Conservation (phyloP, 2,329 filamentous ascomycete species). For the Mollisiaceae sp. region DNA sequence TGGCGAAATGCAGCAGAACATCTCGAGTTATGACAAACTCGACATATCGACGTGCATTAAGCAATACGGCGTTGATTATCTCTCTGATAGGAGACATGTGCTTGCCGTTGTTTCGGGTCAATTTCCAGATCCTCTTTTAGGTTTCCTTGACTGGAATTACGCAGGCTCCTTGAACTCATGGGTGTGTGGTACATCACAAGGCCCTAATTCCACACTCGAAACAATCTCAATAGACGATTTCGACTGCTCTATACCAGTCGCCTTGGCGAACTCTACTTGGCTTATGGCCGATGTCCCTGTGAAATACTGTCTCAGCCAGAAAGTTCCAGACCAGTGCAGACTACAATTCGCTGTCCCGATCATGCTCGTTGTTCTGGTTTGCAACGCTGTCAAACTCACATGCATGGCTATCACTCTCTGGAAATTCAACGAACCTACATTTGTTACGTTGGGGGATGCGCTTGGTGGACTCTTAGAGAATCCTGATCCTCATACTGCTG, state of each 20-base stretch:
- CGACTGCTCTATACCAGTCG: conserved; percentile 25
- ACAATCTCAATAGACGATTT: conserved; percentile 27
- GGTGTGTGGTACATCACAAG: conserved; percentile 26
- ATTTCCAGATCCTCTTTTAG: conserved; percentile 23
- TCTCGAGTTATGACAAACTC: conserved; percentile 24
- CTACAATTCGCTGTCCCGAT: conserved; percentile 30
- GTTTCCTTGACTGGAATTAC: conserved; percentile 29
- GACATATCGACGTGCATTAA: conserved; percentile 25
- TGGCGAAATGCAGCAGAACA: conserved; percentile 27
- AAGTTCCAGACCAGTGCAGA: conserved; percentile 27
- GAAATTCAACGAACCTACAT: conserved; percentile 26
- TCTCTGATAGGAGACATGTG: conserved; percentile 24
- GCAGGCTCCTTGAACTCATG: conserved; percentile 23
- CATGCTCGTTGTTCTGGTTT: conserved; percentile 28
- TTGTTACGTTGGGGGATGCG: conserved; percentile 29
- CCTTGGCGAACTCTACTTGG: conserved; percentile 19
- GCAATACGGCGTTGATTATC: conserved; percentile 28
- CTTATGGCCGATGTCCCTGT: conserved; percentile 24
- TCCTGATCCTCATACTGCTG: conserved; percentile 26
- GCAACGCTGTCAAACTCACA: conserved; percentile 27
- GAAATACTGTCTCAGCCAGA: conserved; percentile 29
- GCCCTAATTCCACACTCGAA: conserved; percentile 20
- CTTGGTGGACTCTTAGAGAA: conserved; percentile 21
- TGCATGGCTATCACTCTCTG: conserved; percentile 26
- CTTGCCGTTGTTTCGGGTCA: conserved; percentile 26